phyloP scores from a whole-genome alignment of 805 yeast genomes.

The Wickerhamia fluorescens region DNA sequence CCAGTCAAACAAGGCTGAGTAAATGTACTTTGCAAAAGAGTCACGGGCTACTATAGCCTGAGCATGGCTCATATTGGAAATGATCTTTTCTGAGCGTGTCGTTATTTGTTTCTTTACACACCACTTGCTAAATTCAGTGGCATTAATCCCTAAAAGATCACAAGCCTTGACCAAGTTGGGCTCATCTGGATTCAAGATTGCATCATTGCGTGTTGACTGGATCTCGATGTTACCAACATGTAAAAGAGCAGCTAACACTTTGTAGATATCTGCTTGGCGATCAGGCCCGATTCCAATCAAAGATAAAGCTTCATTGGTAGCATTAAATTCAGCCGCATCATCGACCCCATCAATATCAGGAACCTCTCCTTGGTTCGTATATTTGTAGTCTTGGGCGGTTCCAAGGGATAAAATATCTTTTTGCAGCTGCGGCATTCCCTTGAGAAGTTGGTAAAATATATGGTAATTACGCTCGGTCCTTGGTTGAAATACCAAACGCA shows the following conservation, averaged over 20 bases:
- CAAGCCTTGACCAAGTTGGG: constrained; percentile 78
- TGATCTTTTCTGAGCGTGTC: constrained; percentile 89
- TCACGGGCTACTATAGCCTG: constrained; percentile 91
- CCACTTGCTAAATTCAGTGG: constrained; percentile 78
- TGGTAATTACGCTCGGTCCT: constrained; percentile 88
- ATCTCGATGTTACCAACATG: constrained; percentile 91
- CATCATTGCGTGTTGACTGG: constrained; percentile 77
- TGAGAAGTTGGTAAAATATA: constrained; percentile 82
- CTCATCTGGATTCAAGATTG: constrained; percentile 77
- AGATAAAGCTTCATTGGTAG: constrained; percentile 67
- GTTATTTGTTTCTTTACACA: constrained; percentile 83
- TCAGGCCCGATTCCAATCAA: constrained; percentile 66
- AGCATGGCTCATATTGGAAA: constrained; percentile 69
- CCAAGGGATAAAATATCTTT: constrained; percentile 56
- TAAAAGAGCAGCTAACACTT: constrained; percentile 77
- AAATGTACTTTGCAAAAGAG: constrained; percentile 93
- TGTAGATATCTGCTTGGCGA: constrained; percentile 63
- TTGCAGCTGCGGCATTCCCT: constrained; percentile 56
- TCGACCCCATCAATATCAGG: constrained; percentile 68
- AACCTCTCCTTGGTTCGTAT: constrained; percentile 85
- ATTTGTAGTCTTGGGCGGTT: constrained; percentile 61
- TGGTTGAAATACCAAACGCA: constrained; percentile 92
- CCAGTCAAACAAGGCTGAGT: constrained; percentile 94
- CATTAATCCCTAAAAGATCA: constrained; percentile 74
- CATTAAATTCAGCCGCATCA: constrained; percentile 70